A percentile compares a stretch with the other conserved stretches of the same genome.
Conservation (phyloP, 495 filamentous ascomycete species). For the Melanomma pulvis-pyrius region DNA sequence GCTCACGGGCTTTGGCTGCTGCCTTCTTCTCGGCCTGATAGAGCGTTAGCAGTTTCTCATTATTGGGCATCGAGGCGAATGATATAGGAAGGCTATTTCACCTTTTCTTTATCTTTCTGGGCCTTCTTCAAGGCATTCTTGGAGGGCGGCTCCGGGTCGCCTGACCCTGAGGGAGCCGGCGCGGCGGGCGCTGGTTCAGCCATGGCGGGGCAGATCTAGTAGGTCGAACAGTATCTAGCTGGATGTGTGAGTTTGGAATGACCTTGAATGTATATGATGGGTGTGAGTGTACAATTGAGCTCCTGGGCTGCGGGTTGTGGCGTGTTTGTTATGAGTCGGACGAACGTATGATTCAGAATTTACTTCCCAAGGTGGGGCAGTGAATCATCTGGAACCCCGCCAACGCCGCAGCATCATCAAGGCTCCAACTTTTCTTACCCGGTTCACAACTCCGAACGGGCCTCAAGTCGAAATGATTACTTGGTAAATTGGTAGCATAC, state of each 20-base stretch:
- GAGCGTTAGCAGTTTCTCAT: slow-evolving; percentile 1
- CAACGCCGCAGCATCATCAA: not conserved
- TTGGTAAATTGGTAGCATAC: not conserved
- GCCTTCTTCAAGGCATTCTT: slow-evolving; percentile 70
- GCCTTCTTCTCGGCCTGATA: slow-evolving; percentile 42
- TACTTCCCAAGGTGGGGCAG: not conserved
- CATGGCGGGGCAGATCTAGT: slow-evolving; percentile 8
- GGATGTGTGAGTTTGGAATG: not conserved
- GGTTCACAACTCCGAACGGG: not conserved
- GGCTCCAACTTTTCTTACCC: not conserved
- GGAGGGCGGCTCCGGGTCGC: slow-evolving; percentile 48
- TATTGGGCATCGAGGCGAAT: not conserved
- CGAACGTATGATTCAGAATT: not conserved
- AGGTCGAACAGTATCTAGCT: not conserved
- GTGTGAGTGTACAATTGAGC: not conserved
- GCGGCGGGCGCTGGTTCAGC: slow-evolving; percentile 15
- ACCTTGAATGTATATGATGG: not conserved
- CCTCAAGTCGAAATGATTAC: not conserved
- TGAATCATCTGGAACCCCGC: not conserved
- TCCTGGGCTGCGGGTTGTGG: not conserved
- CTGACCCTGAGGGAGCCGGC: slow-evolving; percentile 13
- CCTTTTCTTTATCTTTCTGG: slow-evolving; percentile 69
- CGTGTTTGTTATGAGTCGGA: slow-evolving; percentile 6
- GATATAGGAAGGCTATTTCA: slow-evolving; percentile 4
- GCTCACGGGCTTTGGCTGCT: slow-evolving; percentile 38